Conservation (phyloP, 2,329 filamentous ascomycete genomes). For the Malbranchea cinnamomea region DNA sequence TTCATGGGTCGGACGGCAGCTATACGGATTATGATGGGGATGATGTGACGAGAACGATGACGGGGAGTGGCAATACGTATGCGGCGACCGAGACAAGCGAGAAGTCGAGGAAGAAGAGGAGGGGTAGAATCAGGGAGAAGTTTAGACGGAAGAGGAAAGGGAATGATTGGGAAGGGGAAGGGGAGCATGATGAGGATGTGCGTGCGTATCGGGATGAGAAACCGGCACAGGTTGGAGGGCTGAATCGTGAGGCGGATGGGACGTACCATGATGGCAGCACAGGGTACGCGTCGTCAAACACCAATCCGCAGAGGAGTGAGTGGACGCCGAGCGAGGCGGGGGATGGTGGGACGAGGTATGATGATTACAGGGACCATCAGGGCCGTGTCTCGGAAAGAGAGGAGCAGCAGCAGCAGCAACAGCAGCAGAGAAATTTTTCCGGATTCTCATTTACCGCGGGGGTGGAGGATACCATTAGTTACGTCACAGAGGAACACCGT, state of each 20-base stretch:
- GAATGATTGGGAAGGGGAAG: slow-evolving; percentile 45
- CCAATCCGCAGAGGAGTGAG: slow-evolving; percentile 40
- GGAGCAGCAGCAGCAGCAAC: slow-evolving; percentile 12
- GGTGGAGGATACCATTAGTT: slow-evolving; percentile 28
- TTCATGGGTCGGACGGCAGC: slow-evolving; percentile 36
- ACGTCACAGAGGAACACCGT: slow-evolving; percentile 22
- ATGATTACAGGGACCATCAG: slow-evolving; percentile 37
- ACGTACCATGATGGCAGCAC: slow-evolving; percentile 77
- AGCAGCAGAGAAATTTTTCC: slow-evolving; percentile 16
- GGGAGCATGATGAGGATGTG: slow-evolving; percentile 51
- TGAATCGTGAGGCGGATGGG: slow-evolving; percentile 71
- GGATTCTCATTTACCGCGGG: slow-evolving; percentile 37
- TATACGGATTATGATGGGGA: slow-evolving; percentile 53
- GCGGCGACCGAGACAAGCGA: slow-evolving; percentile 27
- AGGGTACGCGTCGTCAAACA: slow-evolving; percentile 49
- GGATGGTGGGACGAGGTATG: too few relatives aligned
- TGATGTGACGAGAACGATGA: slow-evolving; percentile 30
- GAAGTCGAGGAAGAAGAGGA: slow-evolving; percentile 13
- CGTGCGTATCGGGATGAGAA: slow-evolving; percentile 76
- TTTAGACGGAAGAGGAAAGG: slow-evolving; percentile 18
- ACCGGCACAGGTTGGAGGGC: slow-evolving; percentile 69
- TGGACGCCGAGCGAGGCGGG: slow-evolving; percentile 25
- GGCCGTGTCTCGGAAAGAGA: slow-evolving; percentile 13
- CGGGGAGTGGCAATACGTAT: too few relatives aligned
- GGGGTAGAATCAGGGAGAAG: slow-evolving; percentile 32